Conservation (phyloP, 257 asterid species). For the Fraxinus pennsylvanica region DNA sequence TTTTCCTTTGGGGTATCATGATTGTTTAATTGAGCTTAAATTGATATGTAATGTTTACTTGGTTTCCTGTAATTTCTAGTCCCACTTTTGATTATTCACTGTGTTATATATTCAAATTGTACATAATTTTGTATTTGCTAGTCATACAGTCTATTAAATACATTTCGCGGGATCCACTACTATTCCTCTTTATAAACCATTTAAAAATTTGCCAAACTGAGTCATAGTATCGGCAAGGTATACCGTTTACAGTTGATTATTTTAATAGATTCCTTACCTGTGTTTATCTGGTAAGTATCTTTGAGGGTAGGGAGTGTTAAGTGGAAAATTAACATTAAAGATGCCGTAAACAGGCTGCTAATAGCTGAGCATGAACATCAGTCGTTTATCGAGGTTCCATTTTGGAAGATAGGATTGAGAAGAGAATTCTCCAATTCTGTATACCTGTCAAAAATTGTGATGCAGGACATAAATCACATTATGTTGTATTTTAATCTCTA, state of each 20-base stretch:
- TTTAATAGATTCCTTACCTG: neutral
- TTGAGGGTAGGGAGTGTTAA: conserved; percentile 2
- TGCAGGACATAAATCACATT: neutral
- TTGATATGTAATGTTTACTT: conserved; percentile 1
- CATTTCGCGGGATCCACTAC: no score
- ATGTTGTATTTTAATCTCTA: neutral
- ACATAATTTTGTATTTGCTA: neutral
- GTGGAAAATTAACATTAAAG: neutral
- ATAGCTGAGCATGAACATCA: neutral
- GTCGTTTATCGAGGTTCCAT: neutral
- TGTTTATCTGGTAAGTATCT: neutral
- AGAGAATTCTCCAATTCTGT: neutral
- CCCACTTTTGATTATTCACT: neutral
- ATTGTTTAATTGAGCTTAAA: conserved; percentile 8
- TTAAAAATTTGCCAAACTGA: no score
- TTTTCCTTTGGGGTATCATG: conserved; percentile 14
- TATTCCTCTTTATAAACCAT: no score
- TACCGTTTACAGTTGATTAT: conserved; percentile 1
- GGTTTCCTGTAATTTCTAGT: neutral
- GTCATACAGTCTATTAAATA: neutral
- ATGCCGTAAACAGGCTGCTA: neutral
- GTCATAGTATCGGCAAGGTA: neutral
- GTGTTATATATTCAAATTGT: neutral
- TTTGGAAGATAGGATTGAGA: neutral
- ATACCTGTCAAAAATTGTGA: neutral